These are phyloP conservation scores for Hamigera avellanea DNA, from an alignment of 495 filamentous ascomycete species.

Conservation along the genomic window DNA sequence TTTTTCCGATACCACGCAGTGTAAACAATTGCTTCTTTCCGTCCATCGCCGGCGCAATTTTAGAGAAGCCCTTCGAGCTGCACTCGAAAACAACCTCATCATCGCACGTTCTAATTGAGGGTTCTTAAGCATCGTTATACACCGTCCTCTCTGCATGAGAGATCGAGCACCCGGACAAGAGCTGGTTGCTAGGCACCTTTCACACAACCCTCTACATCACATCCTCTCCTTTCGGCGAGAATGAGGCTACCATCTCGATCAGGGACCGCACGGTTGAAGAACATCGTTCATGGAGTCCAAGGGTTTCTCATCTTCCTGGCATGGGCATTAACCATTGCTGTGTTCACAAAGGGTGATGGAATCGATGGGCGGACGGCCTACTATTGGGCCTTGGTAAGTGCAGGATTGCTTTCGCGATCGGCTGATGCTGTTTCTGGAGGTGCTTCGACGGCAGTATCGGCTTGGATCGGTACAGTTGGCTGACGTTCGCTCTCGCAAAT, in stretches of 20 bases:
- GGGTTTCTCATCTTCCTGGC: slow-evolving; percentile 55
- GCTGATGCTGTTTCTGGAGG: too few relatives aligned
- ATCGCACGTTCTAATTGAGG: too few relatives aligned
- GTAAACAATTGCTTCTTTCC: slow-evolving; percentile 12
- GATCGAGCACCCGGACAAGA: too few relatives aligned
- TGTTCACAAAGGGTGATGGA: slow-evolving; percentile 51
- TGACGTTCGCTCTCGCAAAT: neutral
- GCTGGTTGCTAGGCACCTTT: neutral
- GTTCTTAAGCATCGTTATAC: too few relatives aligned
- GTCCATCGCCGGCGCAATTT: neutral
- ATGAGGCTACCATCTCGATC: slow-evolving; percentile 26
- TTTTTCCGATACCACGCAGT: slow-evolving; percentile 6
- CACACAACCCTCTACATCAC: neutral
- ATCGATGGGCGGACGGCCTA: slow-evolving; percentile 61
- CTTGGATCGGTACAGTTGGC: too few relatives aligned
- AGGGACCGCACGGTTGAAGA: slow-evolving; percentile 35
- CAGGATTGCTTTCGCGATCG: neutral
- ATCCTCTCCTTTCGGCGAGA: slow-evolving; percentile 1
- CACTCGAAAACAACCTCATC: too few relatives aligned
- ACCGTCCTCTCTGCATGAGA: too few relatives aligned
- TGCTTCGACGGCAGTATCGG: too few relatives aligned
- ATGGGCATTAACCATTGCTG: slow-evolving; percentile 61
- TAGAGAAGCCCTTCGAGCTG: neutral
- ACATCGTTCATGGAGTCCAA: slow-evolving; percentile 43
- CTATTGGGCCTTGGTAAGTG: slow-evolving; percentile 67